Conservation (phyloP, 352 stramenopile genomes). For the Phytophthora nicotianae region DNA sequence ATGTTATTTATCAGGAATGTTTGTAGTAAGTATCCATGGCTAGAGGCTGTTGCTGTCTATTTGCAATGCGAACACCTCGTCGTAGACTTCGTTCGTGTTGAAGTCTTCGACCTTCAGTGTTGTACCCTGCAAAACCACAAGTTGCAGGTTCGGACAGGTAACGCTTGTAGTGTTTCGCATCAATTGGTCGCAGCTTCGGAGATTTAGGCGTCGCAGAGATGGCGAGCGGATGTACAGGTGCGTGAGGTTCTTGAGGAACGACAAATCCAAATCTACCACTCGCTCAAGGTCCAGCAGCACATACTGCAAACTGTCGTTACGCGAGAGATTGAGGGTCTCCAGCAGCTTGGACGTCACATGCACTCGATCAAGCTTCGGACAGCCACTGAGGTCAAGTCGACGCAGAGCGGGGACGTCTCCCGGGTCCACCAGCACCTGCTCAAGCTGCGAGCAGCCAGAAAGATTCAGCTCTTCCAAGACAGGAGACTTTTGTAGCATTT, state of each 20-base stretch:
- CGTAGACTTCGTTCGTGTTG: slow-evolving; percentile 19
- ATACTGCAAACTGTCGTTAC: slow-evolving; percentile 52
- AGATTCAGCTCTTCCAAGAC: slow-evolving; percentile 43
- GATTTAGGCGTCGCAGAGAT: slow-evolving; percentile 44
- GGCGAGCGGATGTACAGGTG: slow-evolving; percentile 58
- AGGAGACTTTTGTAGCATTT: slow-evolving; percentile 30
- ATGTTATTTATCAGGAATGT: slow-evolving; percentile 16
- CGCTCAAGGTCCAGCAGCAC: slow-evolving; percentile 51
- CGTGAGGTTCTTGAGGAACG: slow-evolving; percentile 64
- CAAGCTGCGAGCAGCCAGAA: slow-evolving; percentile 53
- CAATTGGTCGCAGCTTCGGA: slow-evolving; percentile 55
- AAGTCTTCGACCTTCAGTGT: slow-evolving; percentile 48
- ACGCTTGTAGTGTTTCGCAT: slow-evolving; percentile 38
- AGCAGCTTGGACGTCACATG: slow-evolving; percentile 61
- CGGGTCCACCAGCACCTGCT: slow-evolving; percentile 64
- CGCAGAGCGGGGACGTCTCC: slow-evolving; percentile 54
- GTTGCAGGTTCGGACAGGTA: slow-evolving; percentile 47
- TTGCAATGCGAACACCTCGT: slow-evolving; percentile 26
- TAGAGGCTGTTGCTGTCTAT: slow-evolving; percentile 6
- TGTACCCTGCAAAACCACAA: slow-evolving; percentile 51
- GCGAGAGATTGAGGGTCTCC: slow-evolving; percentile 42
- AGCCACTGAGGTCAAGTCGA: slow-evolving; percentile 48
- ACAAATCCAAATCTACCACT: slow-evolving; percentile 50
- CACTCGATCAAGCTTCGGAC: slow-evolving; percentile 55
- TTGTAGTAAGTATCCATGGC: slow-evolving; percentile 26